Evolutionary conservation across 257 asterid species (phyloP).

Genomic region (Salvia hispanica): DNA sequence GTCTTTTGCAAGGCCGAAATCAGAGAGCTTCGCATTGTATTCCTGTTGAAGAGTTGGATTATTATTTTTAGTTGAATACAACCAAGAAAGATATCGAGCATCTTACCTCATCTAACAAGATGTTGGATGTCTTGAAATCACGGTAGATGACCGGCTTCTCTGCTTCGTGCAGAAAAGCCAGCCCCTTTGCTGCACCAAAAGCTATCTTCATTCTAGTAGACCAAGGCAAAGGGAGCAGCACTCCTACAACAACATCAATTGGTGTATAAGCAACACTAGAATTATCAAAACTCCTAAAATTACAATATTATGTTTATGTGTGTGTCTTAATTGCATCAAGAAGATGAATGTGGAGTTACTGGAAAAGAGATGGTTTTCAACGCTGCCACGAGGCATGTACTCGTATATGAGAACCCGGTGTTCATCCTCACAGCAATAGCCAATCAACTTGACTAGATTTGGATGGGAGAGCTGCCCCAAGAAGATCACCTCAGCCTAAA

Average conservation of each 20-base stretch:
- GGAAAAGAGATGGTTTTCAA: constrained; percentile 71
- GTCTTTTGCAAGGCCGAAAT: constrained; percentile 82
- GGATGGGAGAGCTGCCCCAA: constrained; percentile 89
- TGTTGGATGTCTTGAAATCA: constrained; percentile 89
- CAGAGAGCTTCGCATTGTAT: constrained; percentile 75
- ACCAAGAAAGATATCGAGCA: background rate
- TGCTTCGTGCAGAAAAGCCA: constrained; percentile 86
- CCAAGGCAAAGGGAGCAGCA: constrained; percentile 88
- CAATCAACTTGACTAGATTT: constrained; percentile 73
- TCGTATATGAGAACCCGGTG: constrained; percentile 74
- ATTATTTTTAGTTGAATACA: too few species aligned
- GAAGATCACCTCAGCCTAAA: constrained; percentile 78
- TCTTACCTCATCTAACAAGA: constrained; percentile 66
- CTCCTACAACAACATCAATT: constrained; percentile 46
- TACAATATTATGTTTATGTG: too few species aligned
- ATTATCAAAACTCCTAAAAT: too few species aligned
- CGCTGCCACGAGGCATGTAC: constrained; percentile 76
- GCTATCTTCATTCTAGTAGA: constrained; percentile 85
- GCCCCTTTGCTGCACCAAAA: constrained; percentile 88
- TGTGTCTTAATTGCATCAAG: background rate
- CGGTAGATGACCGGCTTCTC: constrained; percentile 92
- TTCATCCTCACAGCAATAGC: constrained; percentile 76
- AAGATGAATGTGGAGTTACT: constrained; percentile 41
- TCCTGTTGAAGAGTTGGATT: constrained; percentile 45
- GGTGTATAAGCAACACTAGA: too few species aligned